Conservation (phyloP, 148 eudicot species). For the Persicaria tinctoria region DNA sequence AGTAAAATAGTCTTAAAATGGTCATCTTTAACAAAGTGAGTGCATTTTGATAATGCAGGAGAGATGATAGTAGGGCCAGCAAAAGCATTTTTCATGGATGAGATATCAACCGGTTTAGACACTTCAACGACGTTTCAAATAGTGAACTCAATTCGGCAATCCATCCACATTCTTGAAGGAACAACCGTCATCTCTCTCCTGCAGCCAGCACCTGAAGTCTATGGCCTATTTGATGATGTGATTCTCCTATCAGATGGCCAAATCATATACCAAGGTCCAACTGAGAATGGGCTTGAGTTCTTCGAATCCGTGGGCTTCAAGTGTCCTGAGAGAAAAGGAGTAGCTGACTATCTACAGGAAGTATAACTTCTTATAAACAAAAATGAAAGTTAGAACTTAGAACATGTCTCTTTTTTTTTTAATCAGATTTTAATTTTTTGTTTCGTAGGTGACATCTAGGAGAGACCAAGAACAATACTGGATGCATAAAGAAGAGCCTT, state of each 20-base stretch:
- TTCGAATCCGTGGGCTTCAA: conserved; percentile 37
- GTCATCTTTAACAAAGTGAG: not conserved
- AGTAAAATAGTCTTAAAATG: not conserved
- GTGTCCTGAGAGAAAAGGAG: conserved; percentile 20
- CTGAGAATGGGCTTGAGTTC: conserved; percentile 71
- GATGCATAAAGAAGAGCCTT: conserved; percentile 10
- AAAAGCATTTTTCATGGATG: conserved; percentile 84
- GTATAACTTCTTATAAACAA: not conserved
- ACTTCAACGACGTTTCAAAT: conserved; percentile 90
- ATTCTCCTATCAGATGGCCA: conserved; percentile 80
- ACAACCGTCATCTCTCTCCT: conserved; percentile 76
- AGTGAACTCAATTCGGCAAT: conserved; percentile 68
- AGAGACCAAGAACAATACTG: conserved; percentile 47
- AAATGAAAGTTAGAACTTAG: not conserved
- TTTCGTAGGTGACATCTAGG: conserved; percentile 35
- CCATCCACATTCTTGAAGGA: conserved; percentile 76
- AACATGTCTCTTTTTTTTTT: not conserved
- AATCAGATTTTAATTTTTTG: not conserved
- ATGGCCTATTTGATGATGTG: conserved; percentile 75
- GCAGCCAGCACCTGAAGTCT: conserved; percentile 90
- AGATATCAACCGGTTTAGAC: conserved; percentile 88
- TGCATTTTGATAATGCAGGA: conserved; percentile 24
- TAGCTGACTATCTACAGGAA: conserved; percentile 20
- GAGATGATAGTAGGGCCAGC: conserved; percentile 96
- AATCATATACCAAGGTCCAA: conserved; percentile 83